Evolutionary conservation across 306 rosid genomes (phyloP).

Genomic region (Lagenaria siceraria): DNA sequence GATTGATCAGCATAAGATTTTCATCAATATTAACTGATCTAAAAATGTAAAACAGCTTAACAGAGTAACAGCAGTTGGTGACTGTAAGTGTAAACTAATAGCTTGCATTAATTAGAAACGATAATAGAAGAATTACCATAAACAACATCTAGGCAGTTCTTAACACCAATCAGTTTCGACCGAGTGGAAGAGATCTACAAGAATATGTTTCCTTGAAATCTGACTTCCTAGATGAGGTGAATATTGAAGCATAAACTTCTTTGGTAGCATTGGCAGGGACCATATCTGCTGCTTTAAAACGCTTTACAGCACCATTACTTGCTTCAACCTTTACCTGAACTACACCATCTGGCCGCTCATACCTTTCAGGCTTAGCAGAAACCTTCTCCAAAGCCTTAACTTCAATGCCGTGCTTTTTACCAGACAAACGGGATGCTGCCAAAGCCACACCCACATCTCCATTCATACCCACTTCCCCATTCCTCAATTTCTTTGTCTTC

Average conservation of each 20-base stretch:
- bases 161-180: constrained; percentile 49
- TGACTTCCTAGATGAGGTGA: constrained; percentile 69
- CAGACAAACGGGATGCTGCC: constrained; percentile 42
- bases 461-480: constrained; percentile 18
- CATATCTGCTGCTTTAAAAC: constrained; percentile 59
- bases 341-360: constrained; percentile 32
- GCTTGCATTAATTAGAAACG: background rate
- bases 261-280: constrained; percentile 70
- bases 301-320: constrained; percentile 31
- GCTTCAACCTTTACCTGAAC: constrained; percentile 25
- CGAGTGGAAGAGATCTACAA: constrained; percentile 90
- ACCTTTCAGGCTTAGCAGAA: constrained; percentile 32
- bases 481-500: constrained; percentile 47
- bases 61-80: background rate
- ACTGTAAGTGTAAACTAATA: background rate
- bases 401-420: constrained; percentile 62
- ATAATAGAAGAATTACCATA: background rate
- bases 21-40: background rate
- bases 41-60: background rate
- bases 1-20: background rate
- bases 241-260: constrained; percentile 76
- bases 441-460: constrained; percentile 23
- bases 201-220: constrained; percentile 60
- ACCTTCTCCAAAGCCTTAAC: constrained; percentile 40
- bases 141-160: background rate